Evolutionary conservation across 192 early-diverging fungal species (phyloP), one percentile per base, ranked within the genome.

Genomic region (Diversispora epigaea): DNA sequence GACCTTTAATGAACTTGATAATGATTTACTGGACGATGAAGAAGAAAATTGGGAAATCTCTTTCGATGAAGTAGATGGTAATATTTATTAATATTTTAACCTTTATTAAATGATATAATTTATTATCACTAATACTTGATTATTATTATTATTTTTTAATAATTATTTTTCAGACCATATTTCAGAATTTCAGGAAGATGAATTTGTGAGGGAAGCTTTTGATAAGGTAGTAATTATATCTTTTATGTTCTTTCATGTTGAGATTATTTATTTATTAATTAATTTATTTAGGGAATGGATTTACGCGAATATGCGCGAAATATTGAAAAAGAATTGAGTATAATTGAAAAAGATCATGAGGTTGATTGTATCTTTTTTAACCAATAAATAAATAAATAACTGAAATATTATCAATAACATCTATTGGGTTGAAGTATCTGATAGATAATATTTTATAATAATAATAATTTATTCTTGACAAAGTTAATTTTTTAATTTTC

Each of bases 271-370:
- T 71, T 3, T 49, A 58, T 17, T 46, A 64, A 68, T 49, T 39
- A 50, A 15, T 43, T 50, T 45, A n/a, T 19, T 39, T 64, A 91
- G 80, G 94, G 93, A 43, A 86, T 94, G 73, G 94, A 96, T 80
- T 85, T 99, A 61, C 88, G 93, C 17, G 89, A 93, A 76, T 94
- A 96, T 81, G 90, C 92, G 7, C 88, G 84, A 55, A 83, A 94
- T 46, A 87, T 97, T 14, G 90, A 92, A 47, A 78, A 83, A 11
- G 92, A 98, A 76, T 85, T 95, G 63, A 78, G 84, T 52, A 81
- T 73, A 21, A 83, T 94, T 6, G 91, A 94, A 62, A 81, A 88
- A 55, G 86, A 84, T 58, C 91, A 95, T 78, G 86, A 91, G 21
- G 81, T 84, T 15, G 87, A 88, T 71, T 91, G 90, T 91, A 87